Base-by-base conservation (phyloP, 495 filamentous ascomycete species). In the Xylaria grammica region DNA sequence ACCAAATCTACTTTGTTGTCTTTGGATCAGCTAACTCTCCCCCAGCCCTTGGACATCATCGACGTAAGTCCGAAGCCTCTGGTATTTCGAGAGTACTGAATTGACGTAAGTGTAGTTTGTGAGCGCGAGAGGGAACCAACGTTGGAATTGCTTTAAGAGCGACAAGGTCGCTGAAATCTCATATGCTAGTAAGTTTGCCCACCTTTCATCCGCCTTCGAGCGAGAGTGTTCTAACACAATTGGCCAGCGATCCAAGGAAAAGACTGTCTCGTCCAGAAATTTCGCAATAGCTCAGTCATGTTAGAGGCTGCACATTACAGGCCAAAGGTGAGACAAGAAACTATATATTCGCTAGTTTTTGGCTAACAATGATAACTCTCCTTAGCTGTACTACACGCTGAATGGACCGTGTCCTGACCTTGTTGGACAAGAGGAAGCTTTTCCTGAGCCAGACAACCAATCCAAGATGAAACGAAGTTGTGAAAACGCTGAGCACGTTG, bases 231-330 rank as follows among this genome's bases (percentile, higher is more conserved):
- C 71, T 72, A 61, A 74, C 42, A 15, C 50, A 11, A 50, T 54
- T 55, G 4, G 50, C 58, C 34, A 94, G 91, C 93, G 34, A 92
- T 96, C 63, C 95, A 99, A 78, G 95, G 94, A 42, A 88, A 88
- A 65, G 94, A 96, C 72, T 92, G 91, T 58, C 82, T 97, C 7
- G 85, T 97, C 34, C 89, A 95, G 70, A 96, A 97, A 68, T 98
- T 99, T 76, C 89, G 94, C 22, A 99, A 99, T 77, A 97, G 92
- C 57, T 91, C 91, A 4, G 93, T 99, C 15, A 97, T 97, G 91
- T 79, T 93, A 11, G 92, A 97, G 76, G 83, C 88, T 45, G 81
- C 86, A 5, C 87, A 88, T 22, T 94, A 90, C 71, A 90, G 93
- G 10, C 94, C 94, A 2, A 96, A 95, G 82, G 91, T 94, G 75